Evolutionary conservation across 2,329 filamentous ascomycete genomes (phyloP).

Genomic region (Verticillium longisporum): DNA sequence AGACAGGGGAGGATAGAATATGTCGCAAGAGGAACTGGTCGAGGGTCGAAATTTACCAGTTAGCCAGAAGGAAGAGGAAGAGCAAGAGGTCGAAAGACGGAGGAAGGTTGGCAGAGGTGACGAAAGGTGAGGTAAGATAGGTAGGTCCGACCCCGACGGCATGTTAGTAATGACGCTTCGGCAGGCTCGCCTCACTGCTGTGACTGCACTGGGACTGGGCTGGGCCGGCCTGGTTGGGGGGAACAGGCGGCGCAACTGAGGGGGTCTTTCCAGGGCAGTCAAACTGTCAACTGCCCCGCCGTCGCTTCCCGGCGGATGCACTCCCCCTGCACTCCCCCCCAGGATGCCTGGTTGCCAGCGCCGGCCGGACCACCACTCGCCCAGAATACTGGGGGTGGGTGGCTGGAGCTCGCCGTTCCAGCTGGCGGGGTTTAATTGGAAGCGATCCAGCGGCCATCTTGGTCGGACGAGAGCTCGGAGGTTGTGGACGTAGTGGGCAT

Average conservation of each 20-base stretch:
- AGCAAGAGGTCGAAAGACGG: constrained; percentile 2
- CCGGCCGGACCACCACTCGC: neutral
- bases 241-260: neutral
- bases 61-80: neutral
- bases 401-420: neutral
- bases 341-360: neutral
- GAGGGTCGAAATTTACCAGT: neutral
- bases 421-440: neutral
- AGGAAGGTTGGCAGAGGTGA: constrained; percentile 7
- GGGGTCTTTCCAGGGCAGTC: neutral
- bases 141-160: constrained; percentile 4
- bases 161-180: constrained; percentile 14
- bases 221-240: neutral
- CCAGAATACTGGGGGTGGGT: neutral
- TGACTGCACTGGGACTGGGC: neutral
- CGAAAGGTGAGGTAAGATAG: constrained; percentile 1
- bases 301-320: neutral
- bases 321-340: neutral
- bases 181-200: neutral
- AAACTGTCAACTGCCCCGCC: neutral
- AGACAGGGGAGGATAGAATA: neutral
- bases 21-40: neutral
- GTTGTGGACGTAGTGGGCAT: neutral
- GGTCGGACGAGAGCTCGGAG: neutral
- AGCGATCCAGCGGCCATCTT: neutral